Base-by-base conservation (phyloP, 768 basidiomycete species). In the Boletus tylopilopsis region DNA sequence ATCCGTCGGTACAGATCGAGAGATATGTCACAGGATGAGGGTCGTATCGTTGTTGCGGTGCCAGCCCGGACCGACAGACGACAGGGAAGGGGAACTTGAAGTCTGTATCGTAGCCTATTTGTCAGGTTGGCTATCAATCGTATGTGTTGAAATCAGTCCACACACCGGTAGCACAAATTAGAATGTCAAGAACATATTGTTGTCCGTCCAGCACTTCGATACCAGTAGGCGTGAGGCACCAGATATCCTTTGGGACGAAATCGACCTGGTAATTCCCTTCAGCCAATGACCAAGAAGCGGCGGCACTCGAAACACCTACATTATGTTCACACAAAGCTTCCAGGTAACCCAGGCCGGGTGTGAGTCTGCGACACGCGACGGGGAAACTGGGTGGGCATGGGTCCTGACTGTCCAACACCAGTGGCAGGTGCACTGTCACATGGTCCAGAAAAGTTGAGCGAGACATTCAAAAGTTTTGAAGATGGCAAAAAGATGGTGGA, bases 271-370 rank as follows among this genome's bases (percentile, higher is more conserved):
- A 21, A 27, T 1, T 18, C n/a, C 19, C 15, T 21, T 54, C 34
- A 37, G 5, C 27, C 5, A 5, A 36, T n/a, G 13, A 18, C 21
- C 0, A 22, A 5, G 15, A n/a, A 34, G 2, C 18, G 30, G 22
- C 2, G 7, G 21, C 10, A 6, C 19, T 39, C 9, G 4, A 32
- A 33, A 18, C 8, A 39, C 53, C 18, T 6, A 55, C 84, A 58
- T 85, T 85, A 53, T 80, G 77, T 64, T 78, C 73, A 50, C 77
- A 80, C 2, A 86, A 66, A 0, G 84, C 80, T 55, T 85, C 82
- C 29, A 86, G 72, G 59, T 83, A 87, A 6, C 84, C 83, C 11
- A 80, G 81, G 0, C 82, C 84, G 2, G 84, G 81, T 0, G 85
- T 87, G 41, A 85, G 64, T n/a, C 84, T 73, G 23, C 82, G 73